Evolutionary conservation across 306 rosid genomes (phyloP).

Genomic region (Quercus dentata): DNA sequence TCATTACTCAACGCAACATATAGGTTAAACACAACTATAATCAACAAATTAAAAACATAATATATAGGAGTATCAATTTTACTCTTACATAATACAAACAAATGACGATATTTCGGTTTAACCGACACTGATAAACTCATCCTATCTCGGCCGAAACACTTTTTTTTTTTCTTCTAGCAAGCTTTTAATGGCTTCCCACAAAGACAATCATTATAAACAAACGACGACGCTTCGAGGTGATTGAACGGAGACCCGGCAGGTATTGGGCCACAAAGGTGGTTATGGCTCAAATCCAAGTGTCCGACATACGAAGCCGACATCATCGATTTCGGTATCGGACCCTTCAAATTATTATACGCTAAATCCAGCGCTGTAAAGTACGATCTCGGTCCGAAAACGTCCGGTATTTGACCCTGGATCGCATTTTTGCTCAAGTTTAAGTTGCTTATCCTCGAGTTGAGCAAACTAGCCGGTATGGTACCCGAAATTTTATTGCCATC

Average conservation of each 20-base stretch:
- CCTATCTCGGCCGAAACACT: neutral
- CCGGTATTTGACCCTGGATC: constrained; percentile 50
- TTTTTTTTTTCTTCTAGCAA: constrained; percentile 24
- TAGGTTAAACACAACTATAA: neutral
- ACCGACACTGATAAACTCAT: neutral
- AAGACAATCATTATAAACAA: constrained; percentile 70
- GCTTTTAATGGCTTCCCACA: constrained; percentile 87
- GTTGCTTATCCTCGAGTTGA: constrained; percentile 57
- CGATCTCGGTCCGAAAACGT: constrained; percentile 56
- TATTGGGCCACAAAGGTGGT: constrained; percentile 78
- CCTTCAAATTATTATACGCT: constrained; percentile 55
- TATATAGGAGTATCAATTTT: neutral
- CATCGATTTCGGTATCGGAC: constrained; percentile 60
- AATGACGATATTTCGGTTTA: neutral
- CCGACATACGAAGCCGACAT: constrained; percentile 65
- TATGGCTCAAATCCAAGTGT: constrained; percentile 91
- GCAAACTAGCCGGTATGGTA: constrained; percentile 45
- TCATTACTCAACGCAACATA: neutral
- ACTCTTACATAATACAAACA: neutral
- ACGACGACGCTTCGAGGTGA: constrained; percentile 87
- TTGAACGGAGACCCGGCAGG: constrained; percentile 84
- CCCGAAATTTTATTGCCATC: constrained; percentile 66
- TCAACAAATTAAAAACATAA: neutral
- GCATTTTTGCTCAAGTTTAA: constrained; percentile 69
- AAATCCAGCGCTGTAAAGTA: constrained; percentile 78